Conservation (phyloP, 768 basidiomycete genomes). For the Boletus eberwhitei region DNA sequence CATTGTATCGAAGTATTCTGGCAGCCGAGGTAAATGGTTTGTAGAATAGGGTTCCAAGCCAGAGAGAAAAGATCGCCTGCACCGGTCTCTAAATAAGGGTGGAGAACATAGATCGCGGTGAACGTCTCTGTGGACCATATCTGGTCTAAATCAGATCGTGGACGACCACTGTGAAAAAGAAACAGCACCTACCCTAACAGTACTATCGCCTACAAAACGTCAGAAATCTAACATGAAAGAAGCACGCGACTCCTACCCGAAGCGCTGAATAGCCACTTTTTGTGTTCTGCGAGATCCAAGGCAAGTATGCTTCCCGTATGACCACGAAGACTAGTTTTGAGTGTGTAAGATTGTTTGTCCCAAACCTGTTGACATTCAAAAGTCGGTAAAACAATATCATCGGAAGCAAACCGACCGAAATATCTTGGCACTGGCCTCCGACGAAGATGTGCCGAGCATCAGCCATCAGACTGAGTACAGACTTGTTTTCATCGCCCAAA, state of each 20-base stretch:
- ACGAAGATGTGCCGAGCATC: constrained; percentile 74
- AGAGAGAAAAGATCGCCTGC: constrained; percentile 89
- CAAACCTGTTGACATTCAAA: constrained; percentile 62
- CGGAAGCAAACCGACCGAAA: constrained; percentile 50
- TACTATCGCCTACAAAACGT: constrained; percentile 69
- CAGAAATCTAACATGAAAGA: not conserved
- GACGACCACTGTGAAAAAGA: not conserved
- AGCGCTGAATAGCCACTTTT: constrained; percentile 85
- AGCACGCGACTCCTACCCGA: constrained; percentile 53
- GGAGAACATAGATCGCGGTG: constrained; percentile 63
- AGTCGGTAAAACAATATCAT: not conserved
- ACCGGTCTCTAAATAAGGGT: constrained; percentile 74
- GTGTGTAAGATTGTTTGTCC: constrained; percentile 68
- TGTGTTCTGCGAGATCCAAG: constrained; percentile 70
- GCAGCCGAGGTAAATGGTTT: constrained; percentile 82
- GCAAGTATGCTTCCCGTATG: constrained; percentile 85
- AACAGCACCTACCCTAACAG: constrained; percentile 59
- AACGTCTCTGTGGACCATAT: constrained; percentile 79
- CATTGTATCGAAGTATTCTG: constrained; percentile 94
- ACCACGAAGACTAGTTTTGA: constrained; percentile 68
- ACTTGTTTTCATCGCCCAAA: constrained; percentile 64
- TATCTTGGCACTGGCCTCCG: constrained; percentile 75
- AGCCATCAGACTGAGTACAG: constrained; percentile 73
- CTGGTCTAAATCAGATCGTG: constrained; percentile 36
- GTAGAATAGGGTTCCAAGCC: constrained; percentile 65